phyloP scores from a whole-genome alignment of 345 rosid genomes.

The Pistacia atlantica region DNA sequence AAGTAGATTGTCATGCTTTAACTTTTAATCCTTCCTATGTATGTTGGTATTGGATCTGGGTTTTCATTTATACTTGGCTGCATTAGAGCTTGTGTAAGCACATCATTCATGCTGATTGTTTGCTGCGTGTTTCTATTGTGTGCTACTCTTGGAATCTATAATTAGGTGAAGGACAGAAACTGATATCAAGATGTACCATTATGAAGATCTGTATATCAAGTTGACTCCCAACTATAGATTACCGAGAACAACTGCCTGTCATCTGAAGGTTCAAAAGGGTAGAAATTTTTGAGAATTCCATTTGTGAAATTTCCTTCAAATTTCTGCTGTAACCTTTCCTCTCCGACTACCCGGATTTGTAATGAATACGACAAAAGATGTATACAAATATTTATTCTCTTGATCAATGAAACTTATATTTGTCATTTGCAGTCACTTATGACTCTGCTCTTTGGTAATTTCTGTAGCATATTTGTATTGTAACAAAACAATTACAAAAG shows the following conservation, averaged over 20 bases:
- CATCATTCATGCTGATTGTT: neutral
- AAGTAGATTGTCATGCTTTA: neutral
- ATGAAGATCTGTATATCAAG: neutral
- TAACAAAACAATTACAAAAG: neutral
- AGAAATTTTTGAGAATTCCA: neutral
- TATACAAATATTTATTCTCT: neutral
- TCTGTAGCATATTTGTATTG: neutral
- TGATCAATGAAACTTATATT: neutral
- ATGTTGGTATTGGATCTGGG: neutral
- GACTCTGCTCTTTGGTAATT: neutral
- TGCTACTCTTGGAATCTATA: neutral
- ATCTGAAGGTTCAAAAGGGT: neutral
- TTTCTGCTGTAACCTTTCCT: conserved; percentile 3
- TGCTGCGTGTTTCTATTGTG: conserved; percentile 3
- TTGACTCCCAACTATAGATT: neutral
- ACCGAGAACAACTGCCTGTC: neutral
- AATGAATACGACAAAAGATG: neutral
- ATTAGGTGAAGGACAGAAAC: conserved; percentile 8
- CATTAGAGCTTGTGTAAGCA: neutral
- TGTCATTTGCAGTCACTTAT: neutral
- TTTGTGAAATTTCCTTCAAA: neutral
- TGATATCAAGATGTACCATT: neutral
- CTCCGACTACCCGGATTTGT: neutral
- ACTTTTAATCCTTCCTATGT: neutral
- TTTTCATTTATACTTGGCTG: neutral